These are phyloP conservation scores for Hemileia vastatrix DNA, from an alignment of 1,284 basidiomycete genomes.

Conservation along the genomic window DNA sequence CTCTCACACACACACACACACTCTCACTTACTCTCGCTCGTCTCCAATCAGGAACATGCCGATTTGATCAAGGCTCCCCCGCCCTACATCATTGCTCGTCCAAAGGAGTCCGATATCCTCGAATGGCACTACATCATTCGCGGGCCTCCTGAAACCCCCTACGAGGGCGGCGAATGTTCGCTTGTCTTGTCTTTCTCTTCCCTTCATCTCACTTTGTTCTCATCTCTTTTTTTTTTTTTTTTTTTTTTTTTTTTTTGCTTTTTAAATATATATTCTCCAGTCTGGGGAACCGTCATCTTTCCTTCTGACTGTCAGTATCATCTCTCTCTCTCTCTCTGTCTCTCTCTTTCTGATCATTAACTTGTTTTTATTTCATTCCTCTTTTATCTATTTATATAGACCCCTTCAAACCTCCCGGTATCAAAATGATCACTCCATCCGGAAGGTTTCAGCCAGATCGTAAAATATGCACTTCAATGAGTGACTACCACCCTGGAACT, in stretches of 20 bases:
- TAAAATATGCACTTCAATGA: slow-evolving; percentile 95
- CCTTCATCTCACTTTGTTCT: too few species aligned
- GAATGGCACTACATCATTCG: slow-evolving; percentile 50
- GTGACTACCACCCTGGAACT: slow-evolving; percentile 79
- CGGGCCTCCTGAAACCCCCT: slow-evolving; percentile 84
- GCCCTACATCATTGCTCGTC: slow-evolving; percentile 83
- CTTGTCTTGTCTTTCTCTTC: too few species aligned
- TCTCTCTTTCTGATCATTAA: background rate
- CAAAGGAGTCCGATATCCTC: slow-evolving; percentile 91
- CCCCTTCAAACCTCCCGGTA: slow-evolving; percentile 57
- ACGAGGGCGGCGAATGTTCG: slow-evolving; percentile 84
- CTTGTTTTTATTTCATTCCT: background rate
- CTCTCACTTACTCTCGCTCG: background rate
- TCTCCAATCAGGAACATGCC: slow-evolving; percentile 67
- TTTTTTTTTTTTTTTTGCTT: background rate
- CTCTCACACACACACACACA: slow-evolving; percentile 23
- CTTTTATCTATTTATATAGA: background rate
- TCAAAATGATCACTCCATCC: slow-evolving; percentile 94
- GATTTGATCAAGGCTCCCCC: slow-evolving; percentile 87
- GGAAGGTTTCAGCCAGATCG: slow-evolving; percentile 84
- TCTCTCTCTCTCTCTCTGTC: background rate
- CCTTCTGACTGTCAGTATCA: slow-evolving; percentile 90
- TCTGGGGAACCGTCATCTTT: slow-evolving; percentile 60
- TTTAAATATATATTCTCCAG: slow-evolving; percentile 32
- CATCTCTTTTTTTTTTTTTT: too few species aligned